Evolutionary conservation across 768 basidiomycete genomes (phyloP), one percentile per base, ranked within the genome.

Genomic region (Trametes coccinea): DNA sequence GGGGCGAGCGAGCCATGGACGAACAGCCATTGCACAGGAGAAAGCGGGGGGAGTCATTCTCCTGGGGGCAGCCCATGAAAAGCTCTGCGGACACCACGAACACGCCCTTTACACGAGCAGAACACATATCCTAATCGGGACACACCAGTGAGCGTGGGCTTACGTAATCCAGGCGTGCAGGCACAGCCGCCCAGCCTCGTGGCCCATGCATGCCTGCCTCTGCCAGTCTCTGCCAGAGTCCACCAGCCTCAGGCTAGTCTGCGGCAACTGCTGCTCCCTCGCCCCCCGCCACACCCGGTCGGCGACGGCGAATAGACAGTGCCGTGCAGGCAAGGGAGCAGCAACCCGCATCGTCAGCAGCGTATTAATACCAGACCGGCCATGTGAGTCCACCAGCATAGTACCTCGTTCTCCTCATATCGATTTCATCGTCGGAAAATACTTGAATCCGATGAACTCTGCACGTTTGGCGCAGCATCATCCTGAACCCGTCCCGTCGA

Each of bases 31-130:
- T 53, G 67, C 66, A 71, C 69, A 62, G 63, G 53, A 61, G 43
- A 60, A 58, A 59, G 52, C 56, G 57, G 61, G 61, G 67, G 68
- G 50, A 59, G 62, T 65, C 61, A 62, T 62, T 64, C 60, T 53
- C 65, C 66, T 63, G 56, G 61, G 63, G 61, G 65, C 46, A 41
- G 45, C 44, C 55, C 58, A 64, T 66, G 60, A 69, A 69, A 69
- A 61, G 68, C 70, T 68, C 67, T 63, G 70, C 66, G 58, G 39
- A 53, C 64, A 62, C 67, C 68, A 69, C 66, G 41, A 69, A 69
- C 70, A 71, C 70, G 70, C 68, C 60, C 63, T 62, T 43, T 63
- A 67, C 70, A 71, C 68, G 70, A 69, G 64, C 57, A 45, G 53
- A 37, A 13, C 29, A 56, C 53, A 43, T 59, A 45, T n/a, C 62